Conservation (phyloP, 177 flowering plant genomes). For the Telopea speciosissima region DNA sequence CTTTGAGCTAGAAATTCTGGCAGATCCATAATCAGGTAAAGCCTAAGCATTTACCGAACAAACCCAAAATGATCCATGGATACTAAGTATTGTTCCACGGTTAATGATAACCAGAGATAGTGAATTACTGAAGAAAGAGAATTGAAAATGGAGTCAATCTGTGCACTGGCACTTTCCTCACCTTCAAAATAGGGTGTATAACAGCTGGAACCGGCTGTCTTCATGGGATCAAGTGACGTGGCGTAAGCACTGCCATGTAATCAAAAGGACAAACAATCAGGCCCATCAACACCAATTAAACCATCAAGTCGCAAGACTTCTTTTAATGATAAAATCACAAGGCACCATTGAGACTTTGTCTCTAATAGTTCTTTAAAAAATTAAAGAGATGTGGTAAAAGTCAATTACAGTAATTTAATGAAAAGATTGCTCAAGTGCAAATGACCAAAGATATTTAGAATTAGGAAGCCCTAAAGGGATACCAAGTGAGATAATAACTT, state of each 20-base stretch:
- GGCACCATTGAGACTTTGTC: not conserved
- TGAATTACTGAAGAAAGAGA: not conserved
- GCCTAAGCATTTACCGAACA: too few relatives aligned
- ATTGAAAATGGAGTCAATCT: not conserved
- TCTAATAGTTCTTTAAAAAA: not conserved
- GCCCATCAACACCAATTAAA: not conserved
- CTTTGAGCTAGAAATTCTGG: too few relatives aligned
- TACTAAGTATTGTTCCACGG: too few relatives aligned
- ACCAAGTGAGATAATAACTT: not conserved
- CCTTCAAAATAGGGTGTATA: slow-evolving; percentile 17
- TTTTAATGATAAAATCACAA: not conserved
- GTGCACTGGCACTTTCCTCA: not conserved
- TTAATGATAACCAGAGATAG: too few relatives aligned
- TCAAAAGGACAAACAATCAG: slow-evolving; percentile 11
- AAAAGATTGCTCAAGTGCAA: not conserved
- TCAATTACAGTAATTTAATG: not conserved
- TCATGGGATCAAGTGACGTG: slow-evolving; percentile 21
- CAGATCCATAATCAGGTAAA: too few relatives aligned
- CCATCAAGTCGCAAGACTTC: not conserved
- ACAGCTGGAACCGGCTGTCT: slow-evolving; percentile 31
- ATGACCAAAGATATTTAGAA: not conserved
- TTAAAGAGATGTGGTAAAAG: not conserved
- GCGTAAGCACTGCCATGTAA: slow-evolving; percentile 22
- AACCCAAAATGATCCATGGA: too few relatives aligned
- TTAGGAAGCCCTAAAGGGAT: not conserved